Evolutionary conservation across 441 rosid genomes (phyloP).

Genomic region (Adansonia gregorii): DNA sequence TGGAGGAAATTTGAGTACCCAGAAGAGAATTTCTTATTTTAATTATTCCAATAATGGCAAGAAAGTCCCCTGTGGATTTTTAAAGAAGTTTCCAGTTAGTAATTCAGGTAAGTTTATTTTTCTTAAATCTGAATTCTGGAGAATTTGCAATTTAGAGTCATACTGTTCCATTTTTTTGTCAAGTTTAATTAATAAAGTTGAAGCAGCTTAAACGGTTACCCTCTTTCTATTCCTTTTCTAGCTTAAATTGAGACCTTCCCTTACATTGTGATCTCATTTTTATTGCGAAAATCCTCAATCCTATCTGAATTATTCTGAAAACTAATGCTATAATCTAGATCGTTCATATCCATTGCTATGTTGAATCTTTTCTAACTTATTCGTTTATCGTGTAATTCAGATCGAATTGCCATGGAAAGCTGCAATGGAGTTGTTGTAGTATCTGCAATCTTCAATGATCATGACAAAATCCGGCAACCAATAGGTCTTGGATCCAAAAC

Average conservation of each 20-base stretch:
- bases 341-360: background rate
- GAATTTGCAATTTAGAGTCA: background rate
- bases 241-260: background rate
- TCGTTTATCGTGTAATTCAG: conserved; percentile 39
- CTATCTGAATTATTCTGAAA: background rate
- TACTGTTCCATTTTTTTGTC: background rate
- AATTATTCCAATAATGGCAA: conserved; percentile 41
- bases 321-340: background rate
- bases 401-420: conserved; percentile 71
- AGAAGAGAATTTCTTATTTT: conserved; percentile 64
- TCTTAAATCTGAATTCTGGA: background rate
- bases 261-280: background rate
- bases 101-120: conserved; percentile 54
- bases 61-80: conserved; percentile 82
- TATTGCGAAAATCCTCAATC: background rate
- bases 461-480: conserved; percentile 90
- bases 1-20: conserved; percentile 66
- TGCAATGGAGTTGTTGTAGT: conserved; percentile 73
- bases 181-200: background rate
- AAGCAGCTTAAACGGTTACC: background rate
- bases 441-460: conserved; percentile 89
- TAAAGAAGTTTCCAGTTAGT: conserved; percentile 62
- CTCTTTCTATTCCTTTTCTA: background rate
- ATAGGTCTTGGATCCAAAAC: conserved; percentile 75
- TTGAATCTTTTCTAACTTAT: background rate